Conservation (phyloP, 352 stramenopile genomes). For the Globisporangium mamillatum region DNA sequence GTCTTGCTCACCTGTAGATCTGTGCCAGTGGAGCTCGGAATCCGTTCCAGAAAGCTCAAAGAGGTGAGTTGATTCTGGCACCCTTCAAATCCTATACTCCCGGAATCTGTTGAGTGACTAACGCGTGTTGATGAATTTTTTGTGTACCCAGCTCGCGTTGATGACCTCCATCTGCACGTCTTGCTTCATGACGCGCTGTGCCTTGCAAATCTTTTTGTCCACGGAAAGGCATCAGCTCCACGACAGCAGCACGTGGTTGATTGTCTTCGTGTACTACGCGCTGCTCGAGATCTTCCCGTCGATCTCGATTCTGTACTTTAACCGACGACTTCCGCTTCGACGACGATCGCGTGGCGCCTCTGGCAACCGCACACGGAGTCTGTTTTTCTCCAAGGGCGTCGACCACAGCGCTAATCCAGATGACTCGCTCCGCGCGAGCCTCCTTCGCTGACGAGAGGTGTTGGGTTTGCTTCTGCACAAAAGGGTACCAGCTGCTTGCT, state of each 20-base stretch:
- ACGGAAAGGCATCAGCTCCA: constrained; percentile 73
- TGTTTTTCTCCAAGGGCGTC: constrained; percentile 52
- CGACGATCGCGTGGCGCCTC: constrained; percentile 22
- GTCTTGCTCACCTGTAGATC: constrained; percentile 30
- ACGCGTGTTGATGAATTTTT: not conserved
- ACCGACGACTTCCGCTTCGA: constrained; percentile 63
- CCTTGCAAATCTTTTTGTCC: constrained; percentile 66
- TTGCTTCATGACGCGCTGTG: constrained; percentile 76
- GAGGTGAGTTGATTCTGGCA: constrained; percentile 31
- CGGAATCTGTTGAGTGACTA: not conserved
- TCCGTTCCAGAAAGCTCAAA: constrained; percentile 81
- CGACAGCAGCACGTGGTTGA: constrained; percentile 71
- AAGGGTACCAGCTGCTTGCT: not conserved
- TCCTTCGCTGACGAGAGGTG: constrained; percentile 31
- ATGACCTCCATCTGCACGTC: constrained; percentile 85
- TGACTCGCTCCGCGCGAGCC: constrained; percentile 42
- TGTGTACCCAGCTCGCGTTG: constrained; percentile 35
- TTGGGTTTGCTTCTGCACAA: not conserved
- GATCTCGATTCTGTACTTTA: constrained; percentile 81
- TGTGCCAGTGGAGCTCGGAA: constrained; percentile 77
- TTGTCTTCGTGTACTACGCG: constrained; percentile 80
- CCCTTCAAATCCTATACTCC: not conserved
- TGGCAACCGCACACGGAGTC: constrained; percentile 9
- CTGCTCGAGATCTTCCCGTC: constrained; percentile 78
- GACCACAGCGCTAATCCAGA: constrained; percentile 9